Evolutionary conservation across 495 filamentous ascomycete genomes (phyloP), one percentile per base, ranked within the genome.

Genomic region (Margaritispora aquatica): DNA sequence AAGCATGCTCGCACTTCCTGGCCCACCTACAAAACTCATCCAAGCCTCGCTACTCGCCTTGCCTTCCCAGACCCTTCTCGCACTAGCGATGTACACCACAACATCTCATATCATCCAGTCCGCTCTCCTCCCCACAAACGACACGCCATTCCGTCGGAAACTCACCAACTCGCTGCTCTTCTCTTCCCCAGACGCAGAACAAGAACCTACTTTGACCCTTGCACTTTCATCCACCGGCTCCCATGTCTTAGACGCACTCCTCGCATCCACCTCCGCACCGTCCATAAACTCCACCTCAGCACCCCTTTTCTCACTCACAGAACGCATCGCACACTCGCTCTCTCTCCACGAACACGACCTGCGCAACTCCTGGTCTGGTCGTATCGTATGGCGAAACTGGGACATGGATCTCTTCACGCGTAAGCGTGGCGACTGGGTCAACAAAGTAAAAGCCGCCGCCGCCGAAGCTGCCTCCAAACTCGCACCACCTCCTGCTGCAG

Each of bases 331-430:
- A 67, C 58, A 67, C 9, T 63, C 73, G 36, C 70, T 83, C 0
- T 71, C 67, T 24, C 60, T 68, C 21, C 69, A 74, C 57, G 92
- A 96, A 68, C 63, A 76, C 29, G 69, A 77, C 11, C 74, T 98
- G 19, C 80, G 92, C 22, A 86, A 90, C 58, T 86, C 84, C 0
- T 87, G 81, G 63, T 76, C 87, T 23, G 94, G 94, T 2, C 75
- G 92, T 5, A 87, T 85, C 2, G 89, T 96, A 11, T 97, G 91
- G 93, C 77, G 86, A 55, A 89, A 94, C 60, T 98, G 94, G 95
- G 82, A 79, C 54, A 91, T 96, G 74, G 94, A 97, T 71, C 67
- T 92, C 22, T 97, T 86, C 73, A 88, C 61, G n/a, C 61, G 65
- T 2, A 26, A 48, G 15, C 51, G 62, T 7, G 64, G 59, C 11